Evolutionary conservation across 2,329 filamentous ascomycete species (phyloP), one percentile per base, ranked within the genome.

Genomic region (Diaporthe nobilis): DNA sequence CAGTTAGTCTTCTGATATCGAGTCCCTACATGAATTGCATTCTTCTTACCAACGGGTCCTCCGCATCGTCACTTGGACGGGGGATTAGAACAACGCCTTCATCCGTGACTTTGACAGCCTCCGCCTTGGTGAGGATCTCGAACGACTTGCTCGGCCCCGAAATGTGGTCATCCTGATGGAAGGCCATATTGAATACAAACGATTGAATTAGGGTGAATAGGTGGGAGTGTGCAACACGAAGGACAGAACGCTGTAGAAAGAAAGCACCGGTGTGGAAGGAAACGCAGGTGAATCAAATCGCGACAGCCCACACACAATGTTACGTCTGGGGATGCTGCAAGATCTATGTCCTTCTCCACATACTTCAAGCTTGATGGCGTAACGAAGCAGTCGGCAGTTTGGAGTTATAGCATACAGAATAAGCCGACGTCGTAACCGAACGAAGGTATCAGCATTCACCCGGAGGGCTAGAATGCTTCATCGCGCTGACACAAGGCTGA

Each of bases 21-120:
- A n/a, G 17, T 22, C 1, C 1, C 8, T n/a, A 7, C 6, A 67
- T 22, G 12, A 9, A 1, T 20, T 8, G 12, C 9, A 5, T 3
- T 10, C 13, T 13, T 39, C 39, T 77, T 81, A 84, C 83, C 77
- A 84, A 74, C 49, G 83, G 83, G 75, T 85, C 83, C 22, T 78
- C 75, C 28, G 82, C 78, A 67, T 83, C 80, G 72, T 79, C 77
- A 72, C 80, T 83, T 10, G 83, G 83, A n/a, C 78, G 79, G 9
- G 83, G 85, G 44, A 86, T 83, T n/a, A 85, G 77, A 42, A 85
- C 82, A 60, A 86, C 80, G 17, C 82, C 81, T 31, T 78, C 68
- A 15, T 81, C 77, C 17, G 80, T 77, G 51, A 78, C 74, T 71
- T 76, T 77, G 34, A 80, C 73, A 37, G 63, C 63, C 22, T 68